Evolutionary conservation across 192 early-diverging fungal genomes (phyloP).

Genomic region (Dimargaris verticillata): DNA sequence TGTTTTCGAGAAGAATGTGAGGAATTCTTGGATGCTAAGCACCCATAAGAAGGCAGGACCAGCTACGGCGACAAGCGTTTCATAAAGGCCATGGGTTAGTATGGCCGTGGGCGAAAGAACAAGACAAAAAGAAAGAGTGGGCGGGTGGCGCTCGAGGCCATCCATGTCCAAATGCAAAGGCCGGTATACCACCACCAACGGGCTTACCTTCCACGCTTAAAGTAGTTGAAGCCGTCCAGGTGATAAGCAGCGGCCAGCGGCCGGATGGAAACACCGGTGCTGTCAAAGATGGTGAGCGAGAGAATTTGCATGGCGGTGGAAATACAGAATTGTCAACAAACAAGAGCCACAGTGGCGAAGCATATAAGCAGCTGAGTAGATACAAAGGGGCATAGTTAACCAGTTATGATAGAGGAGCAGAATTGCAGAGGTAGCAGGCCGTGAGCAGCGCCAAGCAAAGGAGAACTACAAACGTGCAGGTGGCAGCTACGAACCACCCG

Average conservation of each 20-base stretch:
- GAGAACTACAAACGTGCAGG: too few species aligned
- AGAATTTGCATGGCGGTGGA: neutral
- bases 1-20: conserved; percentile 69
- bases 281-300: neutral
- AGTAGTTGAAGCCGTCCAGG: conserved; percentile 66
- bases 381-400: too few species aligned
- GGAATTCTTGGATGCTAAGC: conserved; percentile 64
- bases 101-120: neutral
- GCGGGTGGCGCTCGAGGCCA: neutral
- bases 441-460: too few species aligned
- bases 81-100: neutral
- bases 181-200: neutral
- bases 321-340: neutral
- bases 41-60: neutral
- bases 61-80: neutral
- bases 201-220: conserved; percentile 61
- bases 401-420: too few species aligned
- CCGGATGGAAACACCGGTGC: neutral
- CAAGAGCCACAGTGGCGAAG: too few species aligned
- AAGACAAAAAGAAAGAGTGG: neutral
- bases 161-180: neutral
- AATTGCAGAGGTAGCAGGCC: too few species aligned
- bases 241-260: conserved; percentile 50
- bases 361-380: too few species aligned
- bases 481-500: too few species aligned